Percentiles rank a stretch among this genome's conserved stretches.
Conservation (phyloP, 1,139 yeast genomes). For the Suzukiozyma palmioleophila region DNA sequence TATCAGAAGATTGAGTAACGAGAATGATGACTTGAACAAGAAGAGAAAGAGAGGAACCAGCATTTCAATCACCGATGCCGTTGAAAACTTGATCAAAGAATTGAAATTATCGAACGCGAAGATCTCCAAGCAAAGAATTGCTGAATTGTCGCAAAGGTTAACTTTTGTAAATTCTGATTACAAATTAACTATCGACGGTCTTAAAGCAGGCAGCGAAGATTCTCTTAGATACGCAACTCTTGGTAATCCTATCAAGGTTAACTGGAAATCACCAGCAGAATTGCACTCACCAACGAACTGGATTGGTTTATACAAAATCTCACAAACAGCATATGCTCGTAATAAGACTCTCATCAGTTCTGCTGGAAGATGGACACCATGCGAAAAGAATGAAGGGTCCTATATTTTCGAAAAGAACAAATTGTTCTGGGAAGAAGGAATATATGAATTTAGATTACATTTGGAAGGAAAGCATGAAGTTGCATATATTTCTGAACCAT, state of each 20-base stretch:
- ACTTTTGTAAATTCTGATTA: conserved; percentile 38
- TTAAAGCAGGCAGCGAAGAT: conserved; percentile 11
- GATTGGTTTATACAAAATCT: conserved; percentile 72
- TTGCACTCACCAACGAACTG: conserved; percentile 52
- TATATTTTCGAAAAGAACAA: conserved; percentile 48
- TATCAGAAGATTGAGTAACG: conserved; percentile 28
- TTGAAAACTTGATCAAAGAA: conserved; percentile 39
- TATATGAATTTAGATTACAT: conserved; percentile 76
- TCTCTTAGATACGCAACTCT: conserved; percentile 25
- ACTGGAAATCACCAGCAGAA: conserved; percentile 51
- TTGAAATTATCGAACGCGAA: conserved; percentile 29
- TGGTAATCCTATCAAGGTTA: conserved; percentile 54
- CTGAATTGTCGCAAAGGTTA: conserved; percentile 39
- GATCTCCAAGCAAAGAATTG: conserved; percentile 33
- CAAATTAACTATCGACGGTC: conserved; percentile 22
- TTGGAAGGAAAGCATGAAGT: conserved; percentile 69
- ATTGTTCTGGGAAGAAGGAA: conserved; percentile 66
- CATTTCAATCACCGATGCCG: conserved; percentile 30
- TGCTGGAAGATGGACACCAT: conserved; percentile 67
- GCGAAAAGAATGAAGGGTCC: conserved; percentile 42
- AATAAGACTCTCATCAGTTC: conserved; percentile 61
- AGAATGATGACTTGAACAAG: conserved; percentile 12
- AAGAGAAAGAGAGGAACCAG: conserved; percentile 20
- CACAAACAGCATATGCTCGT: conserved; percentile 57
- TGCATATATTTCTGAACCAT: conserved; percentile 63